Evolutionary conservation across 805 yeast genomes (phyloP).

Genomic region (Lipomyces spencermartinsiae): DNA sequence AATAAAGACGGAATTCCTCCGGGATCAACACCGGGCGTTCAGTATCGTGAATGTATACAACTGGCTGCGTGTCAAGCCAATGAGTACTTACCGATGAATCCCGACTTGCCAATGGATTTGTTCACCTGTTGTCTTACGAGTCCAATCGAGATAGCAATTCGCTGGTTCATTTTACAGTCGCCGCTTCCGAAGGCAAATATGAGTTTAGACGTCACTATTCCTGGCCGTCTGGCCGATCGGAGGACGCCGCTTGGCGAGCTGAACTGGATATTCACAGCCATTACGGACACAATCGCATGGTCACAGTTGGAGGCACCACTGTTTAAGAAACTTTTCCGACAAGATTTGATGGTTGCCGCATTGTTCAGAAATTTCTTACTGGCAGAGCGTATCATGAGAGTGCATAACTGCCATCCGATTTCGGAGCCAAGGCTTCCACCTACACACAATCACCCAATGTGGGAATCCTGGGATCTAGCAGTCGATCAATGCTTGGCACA

Average conservation of each 20-base stretch:
- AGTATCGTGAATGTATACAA: conserved; percentile 84
- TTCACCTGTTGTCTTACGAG: conserved; percentile 95
- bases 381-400: conserved; percentile 93
- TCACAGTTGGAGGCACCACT: conserved; percentile 84
- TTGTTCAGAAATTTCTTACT: conserved; percentile 88
- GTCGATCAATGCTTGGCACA: conserved; percentile 86
- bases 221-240: conserved; percentile 90
- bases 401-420: conserved; percentile 89
- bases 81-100: conserved; percentile 89
- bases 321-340: conserved; percentile 89
- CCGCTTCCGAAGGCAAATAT: conserved; percentile 48
- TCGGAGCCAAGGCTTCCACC: conserved; percentile 94
- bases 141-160: conserved; percentile 91
- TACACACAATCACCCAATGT: conserved; percentile 81
- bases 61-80: conserved; percentile 89
- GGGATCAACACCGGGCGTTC: conserved; percentile 65
- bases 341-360: conserved; percentile 96
- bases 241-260: conserved; percentile 95
- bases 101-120: conserved; percentile 92
- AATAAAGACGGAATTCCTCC: conserved; percentile 45
- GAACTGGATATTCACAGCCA: conserved; percentile 97
- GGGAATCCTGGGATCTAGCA: conserved; percentile 99
- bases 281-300: conserved; percentile 98
- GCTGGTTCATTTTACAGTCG: conserved; percentile 84
- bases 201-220: conserved; percentile 63